Base-by-base conservation (phyloP, 2,329 filamentous ascomycete species). In the Pezicula carpinea region DNA sequence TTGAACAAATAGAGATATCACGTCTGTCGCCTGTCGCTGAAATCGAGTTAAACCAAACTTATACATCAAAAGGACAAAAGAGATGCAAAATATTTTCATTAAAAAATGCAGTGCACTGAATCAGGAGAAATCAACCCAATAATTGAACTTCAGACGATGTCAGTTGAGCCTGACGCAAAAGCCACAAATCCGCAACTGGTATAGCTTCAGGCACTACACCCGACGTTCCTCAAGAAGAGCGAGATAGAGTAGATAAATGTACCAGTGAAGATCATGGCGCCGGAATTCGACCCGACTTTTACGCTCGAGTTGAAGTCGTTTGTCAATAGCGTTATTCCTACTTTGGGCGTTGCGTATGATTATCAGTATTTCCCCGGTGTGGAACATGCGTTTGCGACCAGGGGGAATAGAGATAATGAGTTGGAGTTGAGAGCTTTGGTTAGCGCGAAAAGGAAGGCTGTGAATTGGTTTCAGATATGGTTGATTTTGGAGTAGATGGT, bases 221-320 rank as follows among this genome's bases (percentile, higher is more conserved):
- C 6, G 3, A 26, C 23, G 7, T 26, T 26, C 6, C 23, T 26
- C 23, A 14, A 50, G 51, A 6, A 51, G 50, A 41, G 26, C 58
- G 43, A 65, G 54, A 53, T 61, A 55, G 59, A 51, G 22, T 11
- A 34, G 7, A 21, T 51, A 29, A 31, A 17, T 11, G 49, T 51
- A n/a, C 49, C 49, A 21, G 29, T 39, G 4, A 45, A 45, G 29
- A 45, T 51, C 39, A n/a, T 51, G 22, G 44, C 49, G 4, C 49
- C 49, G 4, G 49, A 51, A 36, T 39, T 34, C 6, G 49, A 51
- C 19, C 11, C n/a, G 1, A 22, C 29, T 13, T 47, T 38, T 34
- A 51, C 45, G 4, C 34, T n/a, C 2, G 49, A 51, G 39, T 36
- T 51, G 31, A 51, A 51, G 40, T 40, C n/a, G 15, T 43, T 44